phyloP scores from a whole-genome alignment of 1,284 basidiomycete genomes.

The Binderoboletus segoi region DNA sequence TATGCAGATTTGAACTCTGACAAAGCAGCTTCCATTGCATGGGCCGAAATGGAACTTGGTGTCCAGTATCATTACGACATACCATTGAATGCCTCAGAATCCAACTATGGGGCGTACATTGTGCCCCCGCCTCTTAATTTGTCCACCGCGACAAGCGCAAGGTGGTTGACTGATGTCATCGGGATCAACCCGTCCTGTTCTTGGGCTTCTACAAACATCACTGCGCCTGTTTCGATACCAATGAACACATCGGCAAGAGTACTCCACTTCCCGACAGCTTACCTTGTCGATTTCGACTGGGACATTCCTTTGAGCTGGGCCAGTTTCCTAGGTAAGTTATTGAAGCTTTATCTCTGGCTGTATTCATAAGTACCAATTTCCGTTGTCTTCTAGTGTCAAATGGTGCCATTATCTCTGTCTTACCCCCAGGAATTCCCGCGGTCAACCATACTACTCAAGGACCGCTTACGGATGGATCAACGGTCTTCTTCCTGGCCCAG shows the following conservation, averaged over 20 bases:
- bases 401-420: slow-evolving; percentile 1
- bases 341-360: not conserved
- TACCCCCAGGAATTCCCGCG: too few species aligned
- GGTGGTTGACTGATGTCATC: slow-evolving; percentile 33
- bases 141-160: slow-evolving; percentile 21
- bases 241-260: slow-evolving; percentile 1
- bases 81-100: slow-evolving; percentile 9
- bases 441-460: slow-evolving; percentile 28
- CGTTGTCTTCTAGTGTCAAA: not conserved
- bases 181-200: slow-evolving; percentile 29
- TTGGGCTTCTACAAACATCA: slow-evolving; percentile 33
- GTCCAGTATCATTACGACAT: slow-evolving; percentile 27
- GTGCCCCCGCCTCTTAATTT: slow-evolving; percentile 21
- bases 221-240: slow-evolving; percentile 15
- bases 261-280: slow-evolving; percentile 9
- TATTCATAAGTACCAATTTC: not conserved
- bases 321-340: slow-evolving; percentile 17
- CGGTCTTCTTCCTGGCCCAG: slow-evolving; percentile 23
- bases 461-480: slow-evolving; percentile 22
- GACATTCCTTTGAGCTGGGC: slow-evolving; percentile 12
- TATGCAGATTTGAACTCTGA: slow-evolving; percentile 14
- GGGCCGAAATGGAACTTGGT: slow-evolving; percentile 29
- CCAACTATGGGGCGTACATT: slow-evolving; percentile 22
- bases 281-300: slow-evolving; percentile 22
- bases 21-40: slow-evolving; percentile 21